These are phyloP conservation scores for Clathrus columnatus DNA, from an alignment of 768 basidiomycete species.

Conservation along the genomic window DNA sequence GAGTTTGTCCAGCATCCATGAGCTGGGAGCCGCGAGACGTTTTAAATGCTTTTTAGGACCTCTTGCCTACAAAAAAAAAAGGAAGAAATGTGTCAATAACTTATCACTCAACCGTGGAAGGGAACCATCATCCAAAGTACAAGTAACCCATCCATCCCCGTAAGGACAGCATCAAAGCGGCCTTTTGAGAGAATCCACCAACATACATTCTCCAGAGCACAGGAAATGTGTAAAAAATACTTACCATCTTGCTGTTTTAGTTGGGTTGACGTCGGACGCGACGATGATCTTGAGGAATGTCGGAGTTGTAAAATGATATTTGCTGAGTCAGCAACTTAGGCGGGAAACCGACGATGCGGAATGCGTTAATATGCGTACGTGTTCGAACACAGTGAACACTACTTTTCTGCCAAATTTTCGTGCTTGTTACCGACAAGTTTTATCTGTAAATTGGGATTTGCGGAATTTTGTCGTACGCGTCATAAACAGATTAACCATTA, in stretches of 20 bases:
- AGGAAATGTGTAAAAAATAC: not conserved
- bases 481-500: no score
- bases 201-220: not conserved
- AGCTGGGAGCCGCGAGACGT: conserved; percentile 91
- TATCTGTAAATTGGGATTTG: no score
- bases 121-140: not conserved
- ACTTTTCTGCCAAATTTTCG: no score
- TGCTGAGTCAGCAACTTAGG: conserved; percentile 1
- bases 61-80: conserved; percentile 54
- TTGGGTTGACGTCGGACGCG: conserved; percentile 6
- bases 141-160: conserved; percentile 1
- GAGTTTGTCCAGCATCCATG: conserved; percentile 99
- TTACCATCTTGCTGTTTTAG: conserved; percentile 9
- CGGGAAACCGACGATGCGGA: not conserved
- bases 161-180: not conserved
- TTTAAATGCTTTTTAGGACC: conserved; percentile 99
- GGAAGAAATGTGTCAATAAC: not conserved
- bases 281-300: conserved; percentile 11
- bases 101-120: not conserved
- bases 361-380: no score
- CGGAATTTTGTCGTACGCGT: no score
- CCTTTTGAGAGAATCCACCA: not conserved
- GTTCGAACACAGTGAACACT: no score
- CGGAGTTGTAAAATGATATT: conserved; percentile 6
- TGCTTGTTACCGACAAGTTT: no score